A percentile compares a stretch with the other conserved stretches of the same genome.
Evolutionary conservation across 2,329 filamentous ascomycete genomes (phyloP).

Genomic region (Tolypocladium endophyticum): DNA sequence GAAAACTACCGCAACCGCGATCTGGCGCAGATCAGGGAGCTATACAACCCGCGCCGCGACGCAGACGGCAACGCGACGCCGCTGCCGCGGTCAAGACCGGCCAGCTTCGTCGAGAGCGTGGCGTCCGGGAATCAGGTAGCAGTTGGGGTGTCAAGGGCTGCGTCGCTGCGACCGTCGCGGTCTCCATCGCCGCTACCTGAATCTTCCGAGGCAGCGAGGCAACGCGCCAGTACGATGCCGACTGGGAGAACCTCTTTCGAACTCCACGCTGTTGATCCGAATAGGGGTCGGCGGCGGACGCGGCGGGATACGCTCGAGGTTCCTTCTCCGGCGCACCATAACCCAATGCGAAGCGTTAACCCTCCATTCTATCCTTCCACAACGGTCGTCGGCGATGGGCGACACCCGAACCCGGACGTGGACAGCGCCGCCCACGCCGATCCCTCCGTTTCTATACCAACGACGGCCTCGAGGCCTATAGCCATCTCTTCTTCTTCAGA

Average conservation of each 20-base stretch:
- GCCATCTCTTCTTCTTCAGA: background rate
- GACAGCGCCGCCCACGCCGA: background rate
- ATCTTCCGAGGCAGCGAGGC: background rate
- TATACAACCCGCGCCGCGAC: slow-evolving; percentile 26
- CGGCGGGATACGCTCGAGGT: slow-evolving; percentile 8
- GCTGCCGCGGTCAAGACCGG: slow-evolving; percentile 21
- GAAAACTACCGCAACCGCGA: slow-evolving; percentile 21
- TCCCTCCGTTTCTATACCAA: background rate
- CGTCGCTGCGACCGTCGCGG: background rate
- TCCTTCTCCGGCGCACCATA: slow-evolving; percentile 1
- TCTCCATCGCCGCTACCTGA: background rate
- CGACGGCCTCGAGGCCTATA: background rate
- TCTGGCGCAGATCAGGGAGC: slow-evolving; percentile 25
- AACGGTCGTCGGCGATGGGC: background rate
- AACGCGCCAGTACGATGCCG: slow-evolving; percentile 6
- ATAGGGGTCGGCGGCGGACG: slow-evolving; percentile 3
- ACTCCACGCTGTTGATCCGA: background rate
- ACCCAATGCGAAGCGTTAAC: background rate
- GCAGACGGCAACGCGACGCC: slow-evolving; percentile 19
- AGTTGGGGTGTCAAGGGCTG: background rate
- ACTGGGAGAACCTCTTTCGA: background rate
- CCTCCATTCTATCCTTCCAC: background rate
- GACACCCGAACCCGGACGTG: background rate
- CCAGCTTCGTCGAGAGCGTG: slow-evolving; percentile 21
- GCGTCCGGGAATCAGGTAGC: background rate